Percentiles rank a stretch among this genome's conserved stretches.
phyloP scores from a whole-genome alignment of 2,329 filamentous ascomycete genomes.

The Sclerotinia spermophila region DNA sequence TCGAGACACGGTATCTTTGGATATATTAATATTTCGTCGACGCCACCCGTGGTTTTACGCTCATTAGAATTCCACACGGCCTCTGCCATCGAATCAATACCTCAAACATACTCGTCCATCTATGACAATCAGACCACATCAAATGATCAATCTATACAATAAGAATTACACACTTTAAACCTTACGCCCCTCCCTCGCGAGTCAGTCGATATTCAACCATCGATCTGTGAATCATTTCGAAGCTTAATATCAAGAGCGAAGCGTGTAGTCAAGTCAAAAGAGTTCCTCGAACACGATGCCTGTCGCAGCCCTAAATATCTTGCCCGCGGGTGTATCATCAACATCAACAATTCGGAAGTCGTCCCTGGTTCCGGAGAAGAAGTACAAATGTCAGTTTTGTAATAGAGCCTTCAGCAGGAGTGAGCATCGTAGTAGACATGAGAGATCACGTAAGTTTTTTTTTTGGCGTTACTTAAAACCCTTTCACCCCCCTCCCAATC shows the following conservation, averaged over 20 bases:
- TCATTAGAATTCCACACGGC: slow-evolving; percentile 33
- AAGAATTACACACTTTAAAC: slow-evolving; percentile 65
- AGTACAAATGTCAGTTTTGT: slow-evolving; percentile 99
- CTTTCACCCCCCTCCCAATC: slow-evolving; percentile 23
- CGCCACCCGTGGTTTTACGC: slow-evolving; percentile 25
- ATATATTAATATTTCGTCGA: slow-evolving; percentile 11
- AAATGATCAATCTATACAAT: slow-evolving; percentile 50
- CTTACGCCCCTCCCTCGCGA: slow-evolving; percentile 49
- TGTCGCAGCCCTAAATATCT: slow-evolving; percentile 53
- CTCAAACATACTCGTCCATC: slow-evolving; percentile 40
- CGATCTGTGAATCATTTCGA: slow-evolving; percentile 30
- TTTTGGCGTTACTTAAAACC: slow-evolving; percentile 21
- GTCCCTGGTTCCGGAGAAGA: slow-evolving; percentile 81
- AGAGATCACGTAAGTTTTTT: slow-evolving; percentile 89
- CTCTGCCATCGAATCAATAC: slow-evolving; percentile 38
- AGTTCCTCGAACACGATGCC: slow-evolving; percentile 52
- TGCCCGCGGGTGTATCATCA: slow-evolving; percentile 61
- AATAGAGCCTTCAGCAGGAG: slow-evolving; percentile 95
- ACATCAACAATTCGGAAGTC: slow-evolving; percentile 68
- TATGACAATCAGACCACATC: slow-evolving; percentile 53
- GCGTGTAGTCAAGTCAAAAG: not conserved
- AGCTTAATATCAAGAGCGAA: slow-evolving; percentile 2
- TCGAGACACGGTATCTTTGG: not conserved
- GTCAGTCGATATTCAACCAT: slow-evolving; percentile 40
- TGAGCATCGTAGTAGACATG: slow-evolving; percentile 94